phyloP scores from a whole-genome alignment of 768 basidiomycete species.

The Rhizopogon roseolus region DNA sequence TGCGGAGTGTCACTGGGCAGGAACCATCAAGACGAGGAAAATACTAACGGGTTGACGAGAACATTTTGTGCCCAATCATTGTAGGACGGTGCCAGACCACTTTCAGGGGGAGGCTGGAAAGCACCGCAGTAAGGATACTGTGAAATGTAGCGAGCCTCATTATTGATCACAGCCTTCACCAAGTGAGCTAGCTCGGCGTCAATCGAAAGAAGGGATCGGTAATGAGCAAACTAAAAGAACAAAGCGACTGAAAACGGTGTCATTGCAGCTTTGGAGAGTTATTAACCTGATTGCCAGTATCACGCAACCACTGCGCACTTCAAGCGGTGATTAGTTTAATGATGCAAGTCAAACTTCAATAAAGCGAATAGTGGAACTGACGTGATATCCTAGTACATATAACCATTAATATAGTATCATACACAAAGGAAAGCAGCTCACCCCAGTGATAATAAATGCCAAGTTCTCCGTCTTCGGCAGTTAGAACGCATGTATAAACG shows the following conservation, averaged over 20 bases:
- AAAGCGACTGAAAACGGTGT: constrained; percentile 1
- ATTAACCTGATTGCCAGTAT: constrained; percentile 70
- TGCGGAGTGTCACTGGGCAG: neutral
- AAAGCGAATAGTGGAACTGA: constrained; percentile 27
- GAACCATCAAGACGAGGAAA: neutral
- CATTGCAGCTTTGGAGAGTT: constrained; percentile 3
- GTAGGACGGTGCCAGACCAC: constrained; percentile 54
- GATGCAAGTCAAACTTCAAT: neutral
- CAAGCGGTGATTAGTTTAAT: constrained; percentile 1
- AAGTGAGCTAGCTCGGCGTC: constrained; percentile 59
- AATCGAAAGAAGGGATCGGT: constrained; percentile 49
- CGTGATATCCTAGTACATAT: constrained; percentile 66
- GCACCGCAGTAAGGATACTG: constrained; percentile 76
- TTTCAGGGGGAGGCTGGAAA: constrained; percentile 79
- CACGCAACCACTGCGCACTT: constrained; percentile 81
- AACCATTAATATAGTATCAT: constrained; percentile 3
- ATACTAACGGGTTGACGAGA: constrained; percentile 65
- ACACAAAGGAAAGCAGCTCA: constrained; percentile 24
- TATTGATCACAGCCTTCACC: constrained; percentile 80
- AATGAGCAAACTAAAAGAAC: constrained; percentile 58
- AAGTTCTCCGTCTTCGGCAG: constrained; percentile 52
- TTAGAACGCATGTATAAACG: constrained; percentile 3
- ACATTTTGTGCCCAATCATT: constrained; percentile 71
- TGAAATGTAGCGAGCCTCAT: constrained; percentile 68
- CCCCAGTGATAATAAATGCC: constrained; percentile 79